phyloP scores from a whole-genome alignment of 176 grass and related monocot species.

The Thalia dealbata region DNA sequence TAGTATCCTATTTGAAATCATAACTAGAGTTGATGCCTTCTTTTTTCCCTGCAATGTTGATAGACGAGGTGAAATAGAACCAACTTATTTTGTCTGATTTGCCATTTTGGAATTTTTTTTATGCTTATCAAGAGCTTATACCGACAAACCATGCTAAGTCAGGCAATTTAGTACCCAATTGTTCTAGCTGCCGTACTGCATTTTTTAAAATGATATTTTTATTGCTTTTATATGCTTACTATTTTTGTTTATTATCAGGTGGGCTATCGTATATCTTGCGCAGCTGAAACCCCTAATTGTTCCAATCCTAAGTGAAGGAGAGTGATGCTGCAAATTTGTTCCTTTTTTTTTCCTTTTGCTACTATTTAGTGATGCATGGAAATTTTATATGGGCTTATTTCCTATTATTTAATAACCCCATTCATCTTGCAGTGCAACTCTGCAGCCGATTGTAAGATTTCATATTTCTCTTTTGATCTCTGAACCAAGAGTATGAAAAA shows the following conservation, averaged over 20 bases:
- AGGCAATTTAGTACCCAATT: neutral
- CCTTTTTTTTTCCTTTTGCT: neutral
- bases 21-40: too few species aligned
- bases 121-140: neutral
- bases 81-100: neutral
- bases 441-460: neutral
- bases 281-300: constrained; percentile 28
- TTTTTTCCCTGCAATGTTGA: neutral
- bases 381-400: neutral
- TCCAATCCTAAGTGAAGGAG: constrained; percentile 26
- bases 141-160: neutral
- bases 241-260: constrained; percentile 13
- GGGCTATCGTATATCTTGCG: constrained; percentile 28
- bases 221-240: neutral
- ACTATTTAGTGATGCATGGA: too few species aligned
- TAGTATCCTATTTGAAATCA: too few species aligned
- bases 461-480: neutral
- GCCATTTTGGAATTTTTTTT: neutral
- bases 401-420: neutral
- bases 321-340: constrained; percentile 10
- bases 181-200: neutral
- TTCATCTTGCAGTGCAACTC: neutral
- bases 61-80: neutral
- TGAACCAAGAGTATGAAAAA: neutral
- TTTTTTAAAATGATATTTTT: neutral